A percentile compares a stretch with the other conserved stretches of the same genome.
phyloP scores from a whole-genome alignment of 768 basidiomycete species.

The Dioszegia crocea region DNA sequence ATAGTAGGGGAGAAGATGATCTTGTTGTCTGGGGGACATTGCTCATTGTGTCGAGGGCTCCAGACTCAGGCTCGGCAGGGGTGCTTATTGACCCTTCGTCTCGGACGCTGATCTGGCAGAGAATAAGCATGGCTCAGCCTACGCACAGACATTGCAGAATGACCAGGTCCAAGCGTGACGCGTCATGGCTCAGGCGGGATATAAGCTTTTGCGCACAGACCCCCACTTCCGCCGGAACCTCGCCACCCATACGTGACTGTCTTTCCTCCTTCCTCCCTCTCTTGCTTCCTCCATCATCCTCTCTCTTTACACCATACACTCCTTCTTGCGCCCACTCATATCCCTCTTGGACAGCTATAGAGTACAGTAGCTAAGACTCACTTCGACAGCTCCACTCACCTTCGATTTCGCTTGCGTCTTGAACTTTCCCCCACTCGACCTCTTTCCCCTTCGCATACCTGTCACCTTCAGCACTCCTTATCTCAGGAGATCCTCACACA shows the following conservation, averaged over 20 bases:
- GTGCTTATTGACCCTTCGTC: neutral
- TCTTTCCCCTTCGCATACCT: neutral
- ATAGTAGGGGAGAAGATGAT: neutral
- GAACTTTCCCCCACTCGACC: neutral
- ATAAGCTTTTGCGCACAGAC: constrained; percentile 4
- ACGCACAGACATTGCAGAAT: neutral
- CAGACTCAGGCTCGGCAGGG: too few relatives aligned
- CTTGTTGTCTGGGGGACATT: neutral
- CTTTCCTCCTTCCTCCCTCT: neutral
- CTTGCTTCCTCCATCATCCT: neutral
- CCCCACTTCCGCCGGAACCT: neutral
- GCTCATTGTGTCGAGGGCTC: too few relatives aligned
- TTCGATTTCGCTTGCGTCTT: neutral
- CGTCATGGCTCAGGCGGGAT: neutral
- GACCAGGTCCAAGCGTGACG: neutral
- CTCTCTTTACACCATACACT: neutral
- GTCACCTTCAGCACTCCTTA: neutral
- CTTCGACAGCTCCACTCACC: neutral
- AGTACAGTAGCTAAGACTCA: too few relatives aligned
- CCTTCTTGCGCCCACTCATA: neutral
- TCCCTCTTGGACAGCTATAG: neutral
- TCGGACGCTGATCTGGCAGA: neutral
- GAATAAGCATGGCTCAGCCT: neutral
- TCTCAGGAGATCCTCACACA: neutral
- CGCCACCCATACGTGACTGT: neutral